Conservation (phyloP, 345 rosid genomes). For the Acer campestre region DNA sequence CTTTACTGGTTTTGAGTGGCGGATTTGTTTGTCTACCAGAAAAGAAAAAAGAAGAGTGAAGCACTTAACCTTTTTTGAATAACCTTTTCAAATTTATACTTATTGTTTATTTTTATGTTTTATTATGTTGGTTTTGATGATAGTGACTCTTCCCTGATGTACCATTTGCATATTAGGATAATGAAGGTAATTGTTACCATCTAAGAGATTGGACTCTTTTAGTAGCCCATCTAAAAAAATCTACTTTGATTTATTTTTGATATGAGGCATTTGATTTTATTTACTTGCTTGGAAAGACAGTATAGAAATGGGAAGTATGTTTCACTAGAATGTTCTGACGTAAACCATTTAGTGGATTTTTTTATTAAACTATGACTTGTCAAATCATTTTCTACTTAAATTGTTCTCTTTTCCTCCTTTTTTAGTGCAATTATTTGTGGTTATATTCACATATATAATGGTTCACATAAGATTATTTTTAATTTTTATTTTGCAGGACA, state of each 20-base stretch:
- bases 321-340: neutral
- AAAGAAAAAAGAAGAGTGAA: neutral
- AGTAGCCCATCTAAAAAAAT: neutral
- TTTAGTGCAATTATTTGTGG: neutral
- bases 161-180: neutral
- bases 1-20: neutral
- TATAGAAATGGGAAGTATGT: neutral
- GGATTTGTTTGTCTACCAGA: neutral
- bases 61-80: neutral
- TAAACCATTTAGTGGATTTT: neutral
- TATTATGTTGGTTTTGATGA: neutral
- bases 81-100: neutral
- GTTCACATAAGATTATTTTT: constrained; percentile 1
- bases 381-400: neutral
- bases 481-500: constrained; percentile 28
- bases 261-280: neutral
- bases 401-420: neutral
- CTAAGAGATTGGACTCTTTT: neutral
- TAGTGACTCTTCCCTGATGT: neutral
- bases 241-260: neutral
- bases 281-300: neutral
- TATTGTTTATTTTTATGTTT: too few species aligned
- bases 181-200: neutral
- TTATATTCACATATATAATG: neutral
- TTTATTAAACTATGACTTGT: neutral